Percentiles rank a stretch among this genome's conserved stretches.
phyloP scores from a whole-genome alignment of 164 flowering plant genomes.

The Paratinospora sagittata region DNA sequence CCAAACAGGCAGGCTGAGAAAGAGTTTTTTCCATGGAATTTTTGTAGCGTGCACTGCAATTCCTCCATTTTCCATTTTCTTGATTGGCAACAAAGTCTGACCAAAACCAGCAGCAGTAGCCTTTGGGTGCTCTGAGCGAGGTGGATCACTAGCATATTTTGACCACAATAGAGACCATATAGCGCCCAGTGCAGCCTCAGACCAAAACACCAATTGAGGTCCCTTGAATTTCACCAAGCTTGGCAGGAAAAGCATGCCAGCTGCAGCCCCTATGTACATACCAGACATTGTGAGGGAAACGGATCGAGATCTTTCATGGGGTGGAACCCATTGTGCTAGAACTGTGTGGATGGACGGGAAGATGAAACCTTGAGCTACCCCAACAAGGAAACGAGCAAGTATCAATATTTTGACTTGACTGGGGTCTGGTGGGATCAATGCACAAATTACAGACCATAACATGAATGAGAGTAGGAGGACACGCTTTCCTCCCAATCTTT shows the following conservation, averaged over 20 bases:
- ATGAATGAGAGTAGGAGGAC: conserved; percentile 78
- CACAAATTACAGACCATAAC: conserved; percentile 80
- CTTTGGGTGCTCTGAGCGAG: conserved; percentile 69
- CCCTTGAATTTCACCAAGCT: conserved; percentile 70
- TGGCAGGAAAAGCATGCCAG: conserved; percentile 78
- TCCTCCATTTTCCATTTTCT: conserved; percentile 48
- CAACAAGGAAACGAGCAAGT: conserved; percentile 76
- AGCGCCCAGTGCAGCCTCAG: conserved; percentile 71
- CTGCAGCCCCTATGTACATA: conserved; percentile 91
- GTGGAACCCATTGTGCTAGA: conserved; percentile 92
- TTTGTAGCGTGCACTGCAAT: conserved; percentile 24
- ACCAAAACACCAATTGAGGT: conserved; percentile 67
- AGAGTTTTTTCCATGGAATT: conserved; percentile 74
- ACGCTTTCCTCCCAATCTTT: conserved; percentile 73
- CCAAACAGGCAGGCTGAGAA: conserved; percentile 69
- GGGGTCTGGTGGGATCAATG: conserved; percentile 67
- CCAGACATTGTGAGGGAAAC: conserved; percentile 92
- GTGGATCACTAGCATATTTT: conserved; percentile 67
- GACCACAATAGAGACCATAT: conserved; percentile 82
- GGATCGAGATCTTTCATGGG: conserved; percentile 85
- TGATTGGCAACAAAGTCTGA: conserved; percentile 51
- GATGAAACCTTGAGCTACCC: conserved; percentile 92
- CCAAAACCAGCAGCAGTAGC: conserved; percentile 85
- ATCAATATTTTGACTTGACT: conserved; percentile 47
- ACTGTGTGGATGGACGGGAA: conserved; percentile 95